These are phyloP conservation scores for Neostapfia colusana DNA, from an alignment of 176 grass and related monocot genomes.

Conservation along the genomic window DNA sequence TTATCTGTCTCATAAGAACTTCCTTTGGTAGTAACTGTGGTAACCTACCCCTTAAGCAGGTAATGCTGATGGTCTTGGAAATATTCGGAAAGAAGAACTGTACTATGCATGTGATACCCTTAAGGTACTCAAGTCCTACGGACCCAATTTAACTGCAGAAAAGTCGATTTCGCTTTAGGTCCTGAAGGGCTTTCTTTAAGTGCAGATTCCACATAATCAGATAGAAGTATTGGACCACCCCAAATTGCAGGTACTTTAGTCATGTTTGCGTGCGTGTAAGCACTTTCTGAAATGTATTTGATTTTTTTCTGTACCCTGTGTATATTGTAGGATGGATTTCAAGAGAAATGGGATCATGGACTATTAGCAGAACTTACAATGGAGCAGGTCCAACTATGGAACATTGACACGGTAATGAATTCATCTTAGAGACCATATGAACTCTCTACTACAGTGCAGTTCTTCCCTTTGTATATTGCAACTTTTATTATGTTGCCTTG, in stretches of 20 bases:
- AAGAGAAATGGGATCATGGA: conserved; percentile 71
- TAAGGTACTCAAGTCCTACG: conserved; percentile 41
- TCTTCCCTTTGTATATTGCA: too few species aligned
- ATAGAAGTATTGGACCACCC: conserved; percentile 72
- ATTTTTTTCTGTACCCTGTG: neutral
- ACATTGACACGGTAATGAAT: conserved; percentile 69
- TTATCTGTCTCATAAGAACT: neutral
- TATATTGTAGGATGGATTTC: conserved; percentile 75
- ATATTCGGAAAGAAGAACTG: conserved; percentile 71
- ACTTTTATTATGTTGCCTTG: too few species aligned
- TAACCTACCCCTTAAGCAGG: conserved; percentile 36
- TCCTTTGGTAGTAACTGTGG: neutral
- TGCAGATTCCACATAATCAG: conserved; percentile 73
- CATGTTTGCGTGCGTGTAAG: neutral
- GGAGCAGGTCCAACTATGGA: conserved; percentile 52
- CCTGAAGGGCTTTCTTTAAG: neutral
- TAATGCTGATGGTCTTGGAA: conserved; percentile 82
- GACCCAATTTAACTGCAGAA: neutral
- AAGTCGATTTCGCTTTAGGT: neutral
- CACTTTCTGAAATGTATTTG: neutral
- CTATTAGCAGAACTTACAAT: conserved; percentile 60
- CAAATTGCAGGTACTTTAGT: conserved; percentile 58
- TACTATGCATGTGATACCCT: conserved; percentile 58
- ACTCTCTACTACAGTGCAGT: neutral
- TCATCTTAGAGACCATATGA: neutral